These are phyloP conservation scores for Trypanosoma platydactyli DNA, from an alignment of 208 protist genomes.

Conservation along the genomic window DNA sequence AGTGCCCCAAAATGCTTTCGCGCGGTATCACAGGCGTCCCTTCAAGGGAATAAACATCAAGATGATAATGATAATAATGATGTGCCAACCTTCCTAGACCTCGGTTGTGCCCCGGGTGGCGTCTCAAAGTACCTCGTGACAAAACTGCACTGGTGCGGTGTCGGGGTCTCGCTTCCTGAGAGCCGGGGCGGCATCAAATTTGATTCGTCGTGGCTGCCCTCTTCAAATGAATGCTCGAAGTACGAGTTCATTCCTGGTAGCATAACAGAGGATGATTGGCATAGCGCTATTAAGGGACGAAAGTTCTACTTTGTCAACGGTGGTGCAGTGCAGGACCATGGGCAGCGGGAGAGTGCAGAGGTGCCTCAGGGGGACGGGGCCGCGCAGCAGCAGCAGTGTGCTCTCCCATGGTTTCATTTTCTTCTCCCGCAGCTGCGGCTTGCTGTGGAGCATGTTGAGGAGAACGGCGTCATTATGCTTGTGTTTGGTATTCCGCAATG, in stretches of 20 bases:
- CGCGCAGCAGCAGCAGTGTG: background rate
- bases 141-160: slow-evolving; percentile 60
- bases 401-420: slow-evolving; percentile 79
- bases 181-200: slow-evolving; percentile 58
- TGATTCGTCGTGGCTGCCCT: slow-evolving; percentile 27
- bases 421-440: slow-evolving; percentile 68
- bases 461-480: slow-evolving; percentile 65
- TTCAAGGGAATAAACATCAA: background rate
- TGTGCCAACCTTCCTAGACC: slow-evolving; percentile 57
- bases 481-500: slow-evolving; percentile 75
- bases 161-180: slow-evolving; percentile 62
- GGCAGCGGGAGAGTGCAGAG: slow-evolving; percentile 43
- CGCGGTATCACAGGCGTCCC: slow-evolving; percentile 5
- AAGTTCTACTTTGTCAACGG: slow-evolving; percentile 76
- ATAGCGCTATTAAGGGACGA: slow-evolving; percentile 14
- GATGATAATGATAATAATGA: background rate
- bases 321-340: slow-evolving; percentile 79
- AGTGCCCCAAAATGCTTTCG: slow-evolving; percentile 27
- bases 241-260: slow-evolving; percentile 24
- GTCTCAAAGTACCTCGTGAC: slow-evolving; percentile 66
- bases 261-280: slow-evolving; percentile 24
- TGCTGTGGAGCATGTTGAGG: slow-evolving; percentile 43
- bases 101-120: slow-evolving; percentile 72
- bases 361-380: background rate
- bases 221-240: background rate